Base-by-base conservation (phyloP, 345 rosid genomes). In the Hypericum androsaemum region DNA sequence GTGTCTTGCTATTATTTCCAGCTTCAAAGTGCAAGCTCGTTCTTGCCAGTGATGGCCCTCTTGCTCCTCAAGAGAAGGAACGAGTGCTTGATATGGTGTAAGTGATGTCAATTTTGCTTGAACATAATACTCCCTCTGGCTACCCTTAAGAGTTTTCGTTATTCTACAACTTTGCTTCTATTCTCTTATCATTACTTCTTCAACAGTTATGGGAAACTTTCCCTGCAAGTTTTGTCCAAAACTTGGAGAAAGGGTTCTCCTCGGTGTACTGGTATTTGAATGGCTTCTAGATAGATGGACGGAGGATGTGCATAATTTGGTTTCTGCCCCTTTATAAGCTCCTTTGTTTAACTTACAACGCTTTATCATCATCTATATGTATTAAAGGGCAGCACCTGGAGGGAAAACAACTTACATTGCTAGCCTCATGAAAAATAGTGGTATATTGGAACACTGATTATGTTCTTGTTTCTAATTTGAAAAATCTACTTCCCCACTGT, bases 1-100 rank as follows among this genome's bases (percentile, higher is more conserved):
- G 51, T 41, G 11, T 39, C 8, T 10, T 47, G 62, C 52, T 35
- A 53, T 54, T 47, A 16, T 57, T 58, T 14, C 32, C 79, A 92
- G 98, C 77, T 83, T 56, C 98, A 92, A 81, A 80, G 97, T 65
- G 89, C 98, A 36, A 92, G 95, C 73, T 92, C 97, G 0, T 85
- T 92, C 72, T 70, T 92, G 80, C 95, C 97, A 28, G 94, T 92
- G 57, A 88, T 92, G 98, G 95, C n/a, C n/a, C 96, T 62, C 97
- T 92, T 71, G 98, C 97, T 47, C 97, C 98, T 55, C 83, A 79
- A 65, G 98, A 92, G 61, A 88, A 80, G 58, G 98, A 92, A 58
- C 75, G 88, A 41, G 58, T 92, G 54, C 77, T 92, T 54, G 98
- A 92, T 63, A 79, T 92, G 84, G 98, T 96, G 95, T 90, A 77